Evolutionary conservation across 2,329 filamentous ascomycete species (phyloP).

Genomic region (Lachnellula willkommii): DNA sequence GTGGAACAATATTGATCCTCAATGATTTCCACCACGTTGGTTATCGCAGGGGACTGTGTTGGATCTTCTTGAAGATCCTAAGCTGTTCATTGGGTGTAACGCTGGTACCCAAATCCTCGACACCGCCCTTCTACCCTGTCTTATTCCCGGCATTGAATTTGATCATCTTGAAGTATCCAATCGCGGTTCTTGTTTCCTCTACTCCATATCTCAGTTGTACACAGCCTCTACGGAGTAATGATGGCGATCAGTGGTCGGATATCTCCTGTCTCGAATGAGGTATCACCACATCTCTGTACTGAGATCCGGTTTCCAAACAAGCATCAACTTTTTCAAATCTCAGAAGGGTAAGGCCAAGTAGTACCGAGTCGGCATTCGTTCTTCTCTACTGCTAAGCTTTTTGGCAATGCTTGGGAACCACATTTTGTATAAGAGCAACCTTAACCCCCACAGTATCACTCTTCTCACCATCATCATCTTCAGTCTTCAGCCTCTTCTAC

Average conservation of each 20-base stretch:
- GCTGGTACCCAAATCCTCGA: not conserved
- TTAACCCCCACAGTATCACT: slow-evolving; percentile 12
- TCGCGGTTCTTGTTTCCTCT: not conserved
- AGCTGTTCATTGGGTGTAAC: slow-evolving; percentile 2
- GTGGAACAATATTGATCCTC: slow-evolving; percentile 8
- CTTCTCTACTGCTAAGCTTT: slow-evolving; percentile 22
- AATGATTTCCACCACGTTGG: slow-evolving; percentile 7
- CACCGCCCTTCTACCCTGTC: slow-evolving; percentile 3
- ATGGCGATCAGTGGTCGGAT: slow-evolving; percentile 3
- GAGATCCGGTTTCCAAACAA: slow-evolving; percentile 19
- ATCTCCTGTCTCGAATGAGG: slow-evolving; percentile 13
- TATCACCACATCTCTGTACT: slow-evolving; percentile 15
- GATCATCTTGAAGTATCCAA: not conserved
- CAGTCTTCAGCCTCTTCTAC: slow-evolving; percentile 21
- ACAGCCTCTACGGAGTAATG: slow-evolving; percentile 4
- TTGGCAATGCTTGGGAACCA: slow-evolving; percentile 3
- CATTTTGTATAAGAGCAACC: slow-evolving; percentile 24
- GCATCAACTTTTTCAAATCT: slow-evolving; percentile 11
- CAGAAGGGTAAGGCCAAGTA: slow-evolving; percentile 11
- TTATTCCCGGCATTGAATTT: slow-evolving; percentile 1
- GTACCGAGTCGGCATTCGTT: slow-evolving; percentile 22
- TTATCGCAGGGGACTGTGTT: slow-evolving; percentile 5
- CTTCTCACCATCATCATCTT: slow-evolving; percentile 27
- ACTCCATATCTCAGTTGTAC: slow-evolving; percentile 8
- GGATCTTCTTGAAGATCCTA: not conserved